Evolutionary conservation across 495 filamentous ascomycete genomes (phyloP).

Genomic region (Xylaria longipes): DNA sequence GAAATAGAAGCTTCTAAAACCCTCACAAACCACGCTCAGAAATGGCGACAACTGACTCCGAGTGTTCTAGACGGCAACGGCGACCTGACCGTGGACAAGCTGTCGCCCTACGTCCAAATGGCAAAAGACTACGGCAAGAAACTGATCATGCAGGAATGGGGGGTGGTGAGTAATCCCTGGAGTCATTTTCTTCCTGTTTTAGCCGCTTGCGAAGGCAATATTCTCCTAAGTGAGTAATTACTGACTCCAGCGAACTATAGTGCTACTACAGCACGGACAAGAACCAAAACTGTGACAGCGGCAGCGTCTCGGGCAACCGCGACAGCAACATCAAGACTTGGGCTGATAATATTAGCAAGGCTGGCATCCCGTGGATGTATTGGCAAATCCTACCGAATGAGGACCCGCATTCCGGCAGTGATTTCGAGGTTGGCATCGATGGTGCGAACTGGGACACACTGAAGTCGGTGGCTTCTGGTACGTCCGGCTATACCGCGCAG

Average conservation of each 20-base stretch:
- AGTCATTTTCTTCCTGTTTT: no score
- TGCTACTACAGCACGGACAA: conserved; percentile 33
- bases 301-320: conserved; percentile 5
- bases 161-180: no score
- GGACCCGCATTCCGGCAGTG: conserved; percentile 20
- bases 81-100: conserved; percentile 31
- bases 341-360: conserved; percentile 30
- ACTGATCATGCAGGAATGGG: conserved; percentile 39
- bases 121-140: conserved; percentile 34
- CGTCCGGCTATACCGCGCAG: background rate
- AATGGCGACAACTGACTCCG: background rate
- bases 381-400: conserved; percentile 41
- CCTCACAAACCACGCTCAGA: background rate
- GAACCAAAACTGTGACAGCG: conserved; percentile 22
- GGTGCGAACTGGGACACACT: background rate
- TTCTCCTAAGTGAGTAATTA: no score
- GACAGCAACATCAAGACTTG: conserved; percentile 22
- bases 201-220: no score
- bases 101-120: conserved; percentile 30
- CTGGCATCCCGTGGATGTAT: conserved; percentile 41
- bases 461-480: background rate
- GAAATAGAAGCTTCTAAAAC: background rate
- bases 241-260: no score
- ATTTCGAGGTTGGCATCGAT: background rate
- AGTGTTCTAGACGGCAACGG: conserved; percentile 29